These are phyloP conservation scores for Flaveria ramosissima DNA, from an alignment of 129 eudicot species.

Conservation along the genomic window DNA sequence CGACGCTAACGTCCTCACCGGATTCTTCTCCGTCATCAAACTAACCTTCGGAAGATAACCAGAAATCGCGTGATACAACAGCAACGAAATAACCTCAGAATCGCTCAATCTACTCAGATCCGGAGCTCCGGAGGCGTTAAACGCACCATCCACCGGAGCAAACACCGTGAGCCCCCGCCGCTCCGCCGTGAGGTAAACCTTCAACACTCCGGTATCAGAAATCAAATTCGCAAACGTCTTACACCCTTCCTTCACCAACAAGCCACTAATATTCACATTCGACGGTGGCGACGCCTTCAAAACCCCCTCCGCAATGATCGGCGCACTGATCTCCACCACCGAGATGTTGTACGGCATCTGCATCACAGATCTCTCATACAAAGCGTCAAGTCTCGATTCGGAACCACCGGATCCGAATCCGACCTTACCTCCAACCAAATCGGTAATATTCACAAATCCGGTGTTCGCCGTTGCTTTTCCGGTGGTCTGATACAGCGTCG, in stretches of 20 bases:
- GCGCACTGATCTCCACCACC: constrained; percentile 56
- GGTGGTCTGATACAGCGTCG: constrained; percentile 80
- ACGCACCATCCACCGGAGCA: constrained; percentile 82
- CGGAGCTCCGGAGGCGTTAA: constrained; percentile 50
- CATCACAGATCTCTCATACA: constrained; percentile 47
- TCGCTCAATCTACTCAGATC: constrained; percentile 51
- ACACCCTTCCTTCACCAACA: constrained; percentile 64
- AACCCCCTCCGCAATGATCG: constrained; percentile 52
- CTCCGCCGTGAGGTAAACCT: constrained; percentile 41
- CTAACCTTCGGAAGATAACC: constrained; percentile 52
- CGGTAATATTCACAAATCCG: constrained; percentile 82
- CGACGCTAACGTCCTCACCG: constrained; percentile 60
- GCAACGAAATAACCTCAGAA: constrained; percentile 60
- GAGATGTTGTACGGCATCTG: constrained; percentile 73
- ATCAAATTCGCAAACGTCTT: constrained; percentile 56
- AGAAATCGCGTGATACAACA: constrained; percentile 66
- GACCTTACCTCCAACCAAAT: constrained; percentile 61
- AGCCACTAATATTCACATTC: constrained; percentile 42
- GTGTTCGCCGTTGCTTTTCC: constrained; percentile 50
- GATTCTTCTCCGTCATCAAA: constrained; percentile 42
- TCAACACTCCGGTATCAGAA: constrained; percentile 49
- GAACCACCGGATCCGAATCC: constrained; percentile 66
- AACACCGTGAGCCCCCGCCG: constrained; percentile 64
- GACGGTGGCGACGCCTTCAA: constrained; percentile 29
- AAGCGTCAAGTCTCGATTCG: constrained; percentile 48